Percentiles rank a stretch among this genome's conserved stretches.
These are phyloP conservation scores for Naganishia randhawae DNA, from an alignment of 768 basidiomycete genomes.

Conservation along the genomic window DNA sequence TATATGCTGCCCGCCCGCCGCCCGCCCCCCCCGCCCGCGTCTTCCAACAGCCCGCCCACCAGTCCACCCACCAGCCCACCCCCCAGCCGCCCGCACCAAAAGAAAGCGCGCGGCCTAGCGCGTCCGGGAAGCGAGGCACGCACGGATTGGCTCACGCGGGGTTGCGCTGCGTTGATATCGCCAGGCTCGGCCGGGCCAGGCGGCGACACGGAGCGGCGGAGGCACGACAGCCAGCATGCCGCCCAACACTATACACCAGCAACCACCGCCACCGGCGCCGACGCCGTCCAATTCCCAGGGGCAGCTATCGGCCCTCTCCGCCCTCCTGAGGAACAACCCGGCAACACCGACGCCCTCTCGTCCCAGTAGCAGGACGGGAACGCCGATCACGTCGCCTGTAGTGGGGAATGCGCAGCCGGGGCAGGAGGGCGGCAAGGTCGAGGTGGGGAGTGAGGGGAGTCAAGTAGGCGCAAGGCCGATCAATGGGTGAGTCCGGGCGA, in stretches of 20 bases:
- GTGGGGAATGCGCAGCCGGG: background rate
- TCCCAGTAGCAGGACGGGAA: background rate
- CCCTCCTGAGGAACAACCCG: background rate
- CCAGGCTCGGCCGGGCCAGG: too few species aligned
- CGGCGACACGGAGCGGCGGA: too few species aligned
- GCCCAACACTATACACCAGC: background rate
- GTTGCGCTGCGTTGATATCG: too few species aligned
- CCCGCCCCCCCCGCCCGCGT: too few species aligned
- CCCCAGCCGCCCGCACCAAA: too few species aligned
- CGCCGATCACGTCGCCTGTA: background rate
- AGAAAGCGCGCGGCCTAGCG: background rate
- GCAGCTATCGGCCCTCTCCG: slow-evolving; percentile 1
- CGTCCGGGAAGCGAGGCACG: background rate
- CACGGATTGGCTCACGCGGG: background rate
- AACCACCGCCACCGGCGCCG: background rate
- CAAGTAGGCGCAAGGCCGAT: background rate
- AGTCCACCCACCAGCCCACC: too few species aligned
- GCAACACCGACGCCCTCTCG: background rate
- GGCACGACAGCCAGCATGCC: too few species aligned
- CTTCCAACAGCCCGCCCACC: too few species aligned
- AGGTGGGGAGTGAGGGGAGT: slow-evolving; percentile 10
- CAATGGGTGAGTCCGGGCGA: background rate
- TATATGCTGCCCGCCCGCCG: too few species aligned
- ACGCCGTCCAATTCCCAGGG: background rate
- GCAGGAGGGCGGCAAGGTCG: background rate